phyloP scores from a whole-genome alignment of 106 monocot species.

The Xerophyta viscosa region DNA sequence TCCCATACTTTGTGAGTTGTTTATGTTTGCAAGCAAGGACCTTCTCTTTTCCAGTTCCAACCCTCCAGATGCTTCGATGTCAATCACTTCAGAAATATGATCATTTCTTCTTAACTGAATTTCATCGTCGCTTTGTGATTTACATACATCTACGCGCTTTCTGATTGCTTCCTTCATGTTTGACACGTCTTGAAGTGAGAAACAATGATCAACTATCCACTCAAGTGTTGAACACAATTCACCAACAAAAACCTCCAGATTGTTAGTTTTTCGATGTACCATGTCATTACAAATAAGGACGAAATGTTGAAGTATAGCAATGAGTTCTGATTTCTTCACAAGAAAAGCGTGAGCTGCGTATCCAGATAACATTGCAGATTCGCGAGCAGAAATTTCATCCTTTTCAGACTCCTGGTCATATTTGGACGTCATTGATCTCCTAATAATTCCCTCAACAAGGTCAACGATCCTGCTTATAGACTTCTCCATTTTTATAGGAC shows the following conservation, averaged over 20 bases:
- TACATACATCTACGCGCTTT: constrained; percentile 22
- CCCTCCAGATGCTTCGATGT: constrained; percentile 12
- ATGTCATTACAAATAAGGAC: constrained; percentile 40
- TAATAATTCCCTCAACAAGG: constrained; percentile 41
- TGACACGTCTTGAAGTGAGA: constrained; percentile 55
- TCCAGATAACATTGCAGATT: constrained; percentile 6
- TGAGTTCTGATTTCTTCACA: constrained; percentile 50
- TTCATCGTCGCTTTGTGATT: constrained; percentile 17
- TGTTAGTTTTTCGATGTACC: constrained; percentile 28
- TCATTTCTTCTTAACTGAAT: constrained; percentile 8
- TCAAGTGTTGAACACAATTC: constrained; percentile 41
- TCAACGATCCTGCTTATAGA: constrained; percentile 31
- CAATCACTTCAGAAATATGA: constrained; percentile 6
- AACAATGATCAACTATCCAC: constrained; percentile 53
- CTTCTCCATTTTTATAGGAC: constrained; percentile 21
- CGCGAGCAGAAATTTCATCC: not conserved
- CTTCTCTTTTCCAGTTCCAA: not conserved
- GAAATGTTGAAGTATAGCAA: constrained; percentile 33
- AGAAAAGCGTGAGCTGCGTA: constrained; percentile 32
- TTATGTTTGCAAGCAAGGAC: no score
- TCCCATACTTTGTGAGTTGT: not conserved
- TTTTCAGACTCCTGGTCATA: constrained; percentile 4
- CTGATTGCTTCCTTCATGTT: constrained; percentile 36
- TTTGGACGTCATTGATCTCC: constrained; percentile 13
- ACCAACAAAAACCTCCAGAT: constrained; percentile 27